These are phyloP conservation scores for Hymenoscyphus occultus DNA, from an alignment of 2,329 filamentous ascomycete genomes.

Conservation along the genomic window DNA sequence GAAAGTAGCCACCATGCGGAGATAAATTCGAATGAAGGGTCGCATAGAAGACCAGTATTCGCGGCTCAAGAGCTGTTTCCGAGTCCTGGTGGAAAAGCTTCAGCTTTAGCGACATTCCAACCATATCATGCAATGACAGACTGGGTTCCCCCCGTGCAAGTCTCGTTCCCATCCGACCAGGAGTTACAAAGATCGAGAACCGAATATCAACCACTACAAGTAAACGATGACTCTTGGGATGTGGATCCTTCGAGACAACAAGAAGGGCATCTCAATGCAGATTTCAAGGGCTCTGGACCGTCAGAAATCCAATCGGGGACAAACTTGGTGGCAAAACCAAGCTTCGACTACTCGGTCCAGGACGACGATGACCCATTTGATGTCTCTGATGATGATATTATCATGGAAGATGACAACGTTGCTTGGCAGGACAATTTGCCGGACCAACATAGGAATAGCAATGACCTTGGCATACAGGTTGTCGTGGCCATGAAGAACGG, in stretches of 20 bases:
- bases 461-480: conserved; percentile 30
- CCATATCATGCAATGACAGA: conserved; percentile 9
- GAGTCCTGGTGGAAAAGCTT: conserved; percentile 18
- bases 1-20: neutral
- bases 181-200: neutral
- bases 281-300: neutral
- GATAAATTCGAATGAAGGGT: conserved; percentile 19
- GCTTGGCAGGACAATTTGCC: conserved; percentile 40
- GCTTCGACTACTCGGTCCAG: conserved; percentile 8
- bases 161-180: neutral
- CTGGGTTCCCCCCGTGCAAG: conserved; percentile 8
- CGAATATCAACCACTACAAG: neutral
- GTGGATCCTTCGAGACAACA: neutral
- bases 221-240: neutral
- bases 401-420: conserved; percentile 56
- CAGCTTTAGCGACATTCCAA: conserved; percentile 17
- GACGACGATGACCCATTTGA: conserved; percentile 43
- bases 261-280: neutral
- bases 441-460: conserved; percentile 37
- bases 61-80: conserved; percentile 14
- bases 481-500: conserved; percentile 32
- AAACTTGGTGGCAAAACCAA: neutral
- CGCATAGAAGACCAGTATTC: conserved; percentile 19
- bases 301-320: neutral
- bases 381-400: conserved; percentile 57